Base-by-base conservation (phyloP, 805 yeast species). In the Yarrowia sp. region DNA sequence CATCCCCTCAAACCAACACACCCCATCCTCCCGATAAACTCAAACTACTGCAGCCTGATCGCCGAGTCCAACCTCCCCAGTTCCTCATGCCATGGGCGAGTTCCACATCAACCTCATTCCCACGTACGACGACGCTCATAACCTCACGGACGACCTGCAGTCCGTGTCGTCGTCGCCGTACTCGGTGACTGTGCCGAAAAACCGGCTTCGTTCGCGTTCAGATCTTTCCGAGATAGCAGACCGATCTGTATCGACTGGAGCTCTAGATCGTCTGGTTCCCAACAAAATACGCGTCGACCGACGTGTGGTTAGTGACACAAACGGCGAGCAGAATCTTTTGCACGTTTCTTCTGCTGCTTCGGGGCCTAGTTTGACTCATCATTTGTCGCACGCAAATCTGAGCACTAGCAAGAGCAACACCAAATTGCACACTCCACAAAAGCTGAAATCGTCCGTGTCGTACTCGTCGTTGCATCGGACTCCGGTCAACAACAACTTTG, bases 161-260 rank as follows among this genome's bases (percentile, higher is more conserved):
- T 41, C 49, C 24, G 63, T 58, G 22, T 21, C 30, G n/a, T 58
- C 63, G 63, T 58, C 63, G 36, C 63, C 63, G 30, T 58, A 58
- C 51, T 43, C 49, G 32, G 63, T 43, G 17, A 58, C 63, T 10
- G 17, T 58, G 19, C 49, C 51, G 14, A 58, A 58, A 24, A 58
- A 41, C 51, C 19, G 63, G 12, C 28, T 22, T 3, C 41, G 63
- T 2, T 41, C 51, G n/a, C 51, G 63, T n/a, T 5, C 14, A 2
- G 63, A 58, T 22, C 22, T 58, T 6, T 36, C 49, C 33, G 61
- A 54, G 33, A 17, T 36, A 3, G 40, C 51, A 2, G 51, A 43
- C 22, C 38, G 63, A 41, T 19, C 41, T 11, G 63, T 58, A 7
- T 21, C 32, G 22, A 58, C 63, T 2, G 63, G 63, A 9, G 61